phyloP scores from a whole-genome alignment of 257 asterid species.

The Leptodermis oblonga region DNA sequence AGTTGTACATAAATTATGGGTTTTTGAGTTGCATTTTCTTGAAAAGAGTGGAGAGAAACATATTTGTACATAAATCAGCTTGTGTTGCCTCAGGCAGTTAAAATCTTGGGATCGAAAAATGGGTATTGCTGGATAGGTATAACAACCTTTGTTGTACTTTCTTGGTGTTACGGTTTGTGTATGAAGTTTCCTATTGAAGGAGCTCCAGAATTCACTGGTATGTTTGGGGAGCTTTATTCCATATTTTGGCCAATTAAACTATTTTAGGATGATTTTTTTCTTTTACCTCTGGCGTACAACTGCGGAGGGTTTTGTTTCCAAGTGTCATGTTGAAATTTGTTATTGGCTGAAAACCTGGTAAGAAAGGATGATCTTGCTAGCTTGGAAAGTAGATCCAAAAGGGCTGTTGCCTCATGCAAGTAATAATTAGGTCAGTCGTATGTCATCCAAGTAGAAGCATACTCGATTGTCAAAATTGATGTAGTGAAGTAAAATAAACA shows the following conservation, averaged over 20 bases:
- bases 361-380: neutral
- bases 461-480: neutral
- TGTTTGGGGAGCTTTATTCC: neutral
- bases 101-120: neutral
- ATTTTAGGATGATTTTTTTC: no score
- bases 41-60: neutral
- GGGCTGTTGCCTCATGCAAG: neutral
- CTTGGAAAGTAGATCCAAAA: neutral
- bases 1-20: neutral
- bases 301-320: neutral
- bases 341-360: neutral
- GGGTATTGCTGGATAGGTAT: neutral
- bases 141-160: neutral
- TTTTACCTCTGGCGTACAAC: neutral
- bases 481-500: neutral
- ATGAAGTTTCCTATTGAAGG: neutral
- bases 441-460: conserved; percentile 2
- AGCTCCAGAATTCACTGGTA: neutral
- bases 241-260: neutral
- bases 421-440: neutral
- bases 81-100: neutral
- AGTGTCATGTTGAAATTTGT: neutral
- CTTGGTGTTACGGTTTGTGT: neutral
- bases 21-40: neutral
- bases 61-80: neutral